Conservation (phyloP, 208 protist species). For the Crithidia expoeki region DNA sequence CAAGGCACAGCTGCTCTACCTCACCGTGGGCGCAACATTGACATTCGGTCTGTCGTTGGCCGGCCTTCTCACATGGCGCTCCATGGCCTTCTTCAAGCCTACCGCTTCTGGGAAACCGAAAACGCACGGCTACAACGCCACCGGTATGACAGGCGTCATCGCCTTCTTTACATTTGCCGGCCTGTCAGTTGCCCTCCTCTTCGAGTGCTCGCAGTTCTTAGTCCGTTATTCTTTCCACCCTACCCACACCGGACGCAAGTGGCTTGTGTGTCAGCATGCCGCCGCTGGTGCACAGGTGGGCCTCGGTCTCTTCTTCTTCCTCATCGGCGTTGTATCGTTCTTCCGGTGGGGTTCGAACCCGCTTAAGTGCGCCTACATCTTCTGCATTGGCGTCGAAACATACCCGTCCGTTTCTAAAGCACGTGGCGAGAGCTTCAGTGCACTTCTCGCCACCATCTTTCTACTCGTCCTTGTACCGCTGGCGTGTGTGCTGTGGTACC, state of each 20-base stretch:
- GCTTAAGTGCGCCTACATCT: slow-evolving; percentile 36
- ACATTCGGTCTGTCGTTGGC: too few species aligned
- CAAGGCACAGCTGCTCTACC: too few species aligned
- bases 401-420: slow-evolving; percentile 5
- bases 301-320: slow-evolving; percentile 19
- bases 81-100: too few species aligned
- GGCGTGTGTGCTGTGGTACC: too few species aligned
- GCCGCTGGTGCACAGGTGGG: slow-evolving; percentile 1
- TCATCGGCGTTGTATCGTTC: slow-evolving; percentile 8
- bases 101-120: too few species aligned
- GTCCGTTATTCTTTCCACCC: slow-evolving; percentile 14
- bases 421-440: slow-evolving; percentile 31
- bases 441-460: slow-evolving; percentile 18
- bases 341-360: slow-evolving; percentile 29
- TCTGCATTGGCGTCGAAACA: slow-evolving; percentile 34
- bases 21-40: too few species aligned
- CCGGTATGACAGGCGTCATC: too few species aligned
- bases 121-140: too few species aligned
- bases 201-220: slow-evolving; percentile 21
- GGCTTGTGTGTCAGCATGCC: background rate
- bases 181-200: slow-evolving; percentile 4
- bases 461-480: slow-evolving; percentile 40
- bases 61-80: too few species aligned
- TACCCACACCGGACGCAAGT: background rate
- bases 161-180: slow-evolving; percentile 8